Percentiles rank a stretch among this genome's conserved stretches.
These are phyloP conservation scores for Tolypocladium amazonense DNA, from an alignment of 2,329 filamentous ascomycete species.

Conservation along the genomic window DNA sequence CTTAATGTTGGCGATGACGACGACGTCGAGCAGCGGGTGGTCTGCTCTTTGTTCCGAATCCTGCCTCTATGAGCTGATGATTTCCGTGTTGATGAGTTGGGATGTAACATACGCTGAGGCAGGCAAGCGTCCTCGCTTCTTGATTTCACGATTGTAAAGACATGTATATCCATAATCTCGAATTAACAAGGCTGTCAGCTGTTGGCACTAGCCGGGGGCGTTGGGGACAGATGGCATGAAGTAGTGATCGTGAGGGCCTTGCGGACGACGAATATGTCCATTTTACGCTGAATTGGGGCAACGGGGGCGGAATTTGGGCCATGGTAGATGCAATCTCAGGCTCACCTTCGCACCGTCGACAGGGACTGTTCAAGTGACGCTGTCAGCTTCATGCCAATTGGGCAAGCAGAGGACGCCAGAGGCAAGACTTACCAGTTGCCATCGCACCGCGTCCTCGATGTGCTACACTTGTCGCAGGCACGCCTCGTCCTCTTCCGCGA, in stretches of 20 bases:
- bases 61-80: background rate
- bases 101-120: constrained; percentile 6
- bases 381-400: background rate
- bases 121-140: constrained; percentile 24
- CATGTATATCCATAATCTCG: constrained; percentile 27
- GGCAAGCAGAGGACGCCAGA: background rate
- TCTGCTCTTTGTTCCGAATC: background rate
- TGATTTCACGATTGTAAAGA: constrained; percentile 24
- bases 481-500: constrained; percentile 17
- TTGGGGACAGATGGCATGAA: background rate
- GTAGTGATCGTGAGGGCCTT: background rate
- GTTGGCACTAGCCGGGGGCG: background rate
- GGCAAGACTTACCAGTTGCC: constrained; percentile 26
- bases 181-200: background rate
- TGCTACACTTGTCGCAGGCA: constrained; percentile 23
- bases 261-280: background rate
- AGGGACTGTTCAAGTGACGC: constrained; percentile 7
- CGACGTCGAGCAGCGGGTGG: background rate
- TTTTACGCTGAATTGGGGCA: too few species aligned
- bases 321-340: background rate
- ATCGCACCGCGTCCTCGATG: constrained; percentile 30
- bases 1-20: background rate
- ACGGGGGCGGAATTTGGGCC: background rate
- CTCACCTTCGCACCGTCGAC: constrained; percentile 26
- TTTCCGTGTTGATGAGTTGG: background rate